Conservation (phyloP, 306 rosid genomes). For the Urtica urens region DNA sequence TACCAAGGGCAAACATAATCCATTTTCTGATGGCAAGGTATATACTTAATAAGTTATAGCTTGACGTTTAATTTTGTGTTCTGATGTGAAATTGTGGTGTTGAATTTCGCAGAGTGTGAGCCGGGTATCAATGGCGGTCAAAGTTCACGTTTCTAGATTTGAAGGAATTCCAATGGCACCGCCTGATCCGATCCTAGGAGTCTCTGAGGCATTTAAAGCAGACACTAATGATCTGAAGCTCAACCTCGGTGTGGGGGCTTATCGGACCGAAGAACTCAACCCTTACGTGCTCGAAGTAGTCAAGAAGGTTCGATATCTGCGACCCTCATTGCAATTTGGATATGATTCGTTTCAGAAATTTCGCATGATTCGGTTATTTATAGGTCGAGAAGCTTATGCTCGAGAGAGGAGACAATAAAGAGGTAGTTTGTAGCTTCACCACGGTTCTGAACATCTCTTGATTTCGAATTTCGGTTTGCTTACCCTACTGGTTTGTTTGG, state of each 20-base stretch:
- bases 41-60: too few relatives aligned
- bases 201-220: slow-evolving; percentile 93
- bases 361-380: slow-evolving; percentile 9
- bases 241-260: slow-evolving; percentile 98
- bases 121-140: slow-evolving; percentile 60
- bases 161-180: slow-evolving; percentile 93
- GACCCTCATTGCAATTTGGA: background rate
- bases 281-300: slow-evolving; percentile 94
- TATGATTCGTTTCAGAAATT: background rate
- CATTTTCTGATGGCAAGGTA: slow-evolving; percentile 34
- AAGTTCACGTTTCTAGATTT: slow-evolving; percentile 67
- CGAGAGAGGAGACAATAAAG: slow-evolving; percentile 86
- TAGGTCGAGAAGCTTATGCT: slow-evolving; percentile 89
- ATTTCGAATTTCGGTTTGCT: slow-evolving; percentile 14
- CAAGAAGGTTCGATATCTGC: slow-evolving; percentile 51
- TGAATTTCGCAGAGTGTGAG: slow-evolving; percentile 40
- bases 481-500: slow-evolving; percentile 12
- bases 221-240: slow-evolving; percentile 56
- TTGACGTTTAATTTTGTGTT: background rate
- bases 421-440: too few relatives aligned
- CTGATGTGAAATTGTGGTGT: background rate
- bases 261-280: slow-evolving; percentile 74
- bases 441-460: too few relatives aligned
- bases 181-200: slow-evolving; percentile 98
- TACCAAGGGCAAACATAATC: slow-evolving; percentile 23